A percentile compares a stretch with the other conserved stretches of the same genome.
Conservation (phyloP, 2,329 filamentous ascomycete species). For the Diaporthe eres region DNA sequence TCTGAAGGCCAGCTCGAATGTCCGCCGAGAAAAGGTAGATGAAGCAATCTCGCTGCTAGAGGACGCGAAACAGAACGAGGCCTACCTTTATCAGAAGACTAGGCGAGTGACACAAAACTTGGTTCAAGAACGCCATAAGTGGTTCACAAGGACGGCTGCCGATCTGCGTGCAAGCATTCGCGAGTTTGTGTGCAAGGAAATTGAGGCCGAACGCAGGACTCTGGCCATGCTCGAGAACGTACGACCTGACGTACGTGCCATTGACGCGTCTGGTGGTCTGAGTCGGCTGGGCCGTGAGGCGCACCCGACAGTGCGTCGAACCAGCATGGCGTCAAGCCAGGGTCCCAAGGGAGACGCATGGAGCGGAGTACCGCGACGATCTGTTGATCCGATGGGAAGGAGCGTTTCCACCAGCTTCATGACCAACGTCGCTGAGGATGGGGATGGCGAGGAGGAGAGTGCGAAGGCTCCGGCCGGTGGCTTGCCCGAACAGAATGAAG, state of each 20-base stretch:
- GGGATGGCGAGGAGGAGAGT: slow-evolving; percentile 61
- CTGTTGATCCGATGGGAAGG: slow-evolving; percentile 79
- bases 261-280: slow-evolving; percentile 91
- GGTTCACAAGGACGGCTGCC: slow-evolving; percentile 89
- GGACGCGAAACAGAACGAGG: slow-evolving; percentile 86
- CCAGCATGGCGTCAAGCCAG: slow-evolving; percentile 87
- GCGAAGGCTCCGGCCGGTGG: slow-evolving; percentile 51
- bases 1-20: slow-evolving; percentile 86
- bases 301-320: slow-evolving; percentile 81
- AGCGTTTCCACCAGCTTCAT: slow-evolving; percentile 82
- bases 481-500: slow-evolving; percentile 76
- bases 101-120: slow-evolving; percentile 91
- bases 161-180: slow-evolving; percentile 88
- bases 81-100: slow-evolving; percentile 86
- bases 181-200: slow-evolving; percentile 94
- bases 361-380: slow-evolving; percentile 91
- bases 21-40: slow-evolving; percentile 95
- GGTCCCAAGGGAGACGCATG: slow-evolving; percentile 98
- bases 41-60: slow-evolving; percentile 94
- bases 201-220: slow-evolving; percentile 93
- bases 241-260: slow-evolving; percentile 90
- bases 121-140: slow-evolving; percentile 87
- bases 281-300: slow-evolving; percentile 90
- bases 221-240: slow-evolving; percentile 94
- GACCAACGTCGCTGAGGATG: slow-evolving; percentile 74